These are phyloP conservation scores for Venturia asperata DNA, from an alignment of 2,329 filamentous ascomycete genomes.

Conservation along the genomic window DNA sequence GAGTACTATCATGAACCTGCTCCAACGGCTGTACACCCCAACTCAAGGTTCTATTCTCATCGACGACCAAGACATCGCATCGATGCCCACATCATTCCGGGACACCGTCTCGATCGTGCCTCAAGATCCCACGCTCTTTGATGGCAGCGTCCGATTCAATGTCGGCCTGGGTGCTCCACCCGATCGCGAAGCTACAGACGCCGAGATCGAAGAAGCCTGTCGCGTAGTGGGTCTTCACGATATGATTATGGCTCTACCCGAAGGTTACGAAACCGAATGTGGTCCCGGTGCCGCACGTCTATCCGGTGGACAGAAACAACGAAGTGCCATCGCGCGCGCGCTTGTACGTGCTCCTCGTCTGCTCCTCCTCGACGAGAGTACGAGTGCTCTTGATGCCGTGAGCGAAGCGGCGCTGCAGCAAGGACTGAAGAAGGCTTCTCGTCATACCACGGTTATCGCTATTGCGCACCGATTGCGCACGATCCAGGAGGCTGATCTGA, in stretches of 20 bases:
- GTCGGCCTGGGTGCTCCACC: slow-evolving; percentile 35
- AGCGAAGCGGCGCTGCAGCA: slow-evolving; percentile 39
- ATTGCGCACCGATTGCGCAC: slow-evolving; percentile 40
- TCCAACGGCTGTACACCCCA: slow-evolving; percentile 36
- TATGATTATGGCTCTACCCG: slow-evolving; percentile 36
- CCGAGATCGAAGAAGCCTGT: slow-evolving; percentile 33
- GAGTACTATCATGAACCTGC: slow-evolving; percentile 35
- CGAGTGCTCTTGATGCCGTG: slow-evolving; percentile 41
- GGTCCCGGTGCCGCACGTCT: slow-evolving; percentile 38
- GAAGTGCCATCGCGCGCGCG: slow-evolving; percentile 41
- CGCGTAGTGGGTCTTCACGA: slow-evolving; percentile 40
- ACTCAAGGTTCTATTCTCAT: slow-evolving; percentile 35
- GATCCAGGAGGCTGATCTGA: slow-evolving; percentile 37
- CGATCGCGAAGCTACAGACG: slow-evolving; percentile 24
- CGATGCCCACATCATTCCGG: slow-evolving; percentile 30
- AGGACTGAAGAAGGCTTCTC: slow-evolving; percentile 34
- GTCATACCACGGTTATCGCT: slow-evolving; percentile 37
- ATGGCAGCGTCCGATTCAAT: slow-evolving; percentile 40
- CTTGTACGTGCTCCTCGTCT: slow-evolving; percentile 41
- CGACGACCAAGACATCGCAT: slow-evolving; percentile 43
- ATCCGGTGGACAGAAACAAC: slow-evolving; percentile 41
- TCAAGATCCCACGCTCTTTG: slow-evolving; percentile 42
- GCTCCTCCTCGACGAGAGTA: slow-evolving; percentile 42
- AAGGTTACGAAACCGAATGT: slow-evolving; percentile 40
- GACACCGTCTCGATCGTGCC: slow-evolving; percentile 38